Percentiles rank a stretch among this genome's conserved stretches.
phyloP scores from a whole-genome alignment of 164 flowering plant genomes.

The Macadamia tetraphylla region DNA sequence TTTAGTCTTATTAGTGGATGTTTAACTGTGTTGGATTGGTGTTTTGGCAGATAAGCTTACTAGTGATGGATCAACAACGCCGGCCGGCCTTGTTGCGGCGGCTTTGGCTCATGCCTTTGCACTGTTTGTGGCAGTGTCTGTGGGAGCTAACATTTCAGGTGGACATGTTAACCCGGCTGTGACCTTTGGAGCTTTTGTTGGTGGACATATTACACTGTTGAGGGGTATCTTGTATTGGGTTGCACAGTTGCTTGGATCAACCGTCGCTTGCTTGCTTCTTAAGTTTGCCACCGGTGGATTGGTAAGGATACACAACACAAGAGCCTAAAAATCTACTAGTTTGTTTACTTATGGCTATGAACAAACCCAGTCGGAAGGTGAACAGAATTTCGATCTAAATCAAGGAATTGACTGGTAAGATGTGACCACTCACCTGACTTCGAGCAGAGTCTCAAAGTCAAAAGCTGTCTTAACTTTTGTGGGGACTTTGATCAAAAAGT shows the following conservation, averaged over 20 bases:
- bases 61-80: slow-evolving; percentile 26
- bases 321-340: no score
- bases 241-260: slow-evolving; percentile 39
- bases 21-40: not conserved
- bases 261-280: slow-evolving; percentile 38
- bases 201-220: slow-evolving; percentile 38
- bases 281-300: slow-evolving; percentile 37
- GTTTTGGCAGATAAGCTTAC: slow-evolving; percentile 35
- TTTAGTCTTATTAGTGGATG: not conserved
- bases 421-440: no score
- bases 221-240: slow-evolving; percentile 40
- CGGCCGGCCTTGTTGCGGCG: slow-evolving; percentile 38
- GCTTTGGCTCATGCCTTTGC: slow-evolving; percentile 39
- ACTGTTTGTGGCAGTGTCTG: slow-evolving; percentile 41
- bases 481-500: no score
- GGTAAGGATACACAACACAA: slow-evolving; percentile 18
- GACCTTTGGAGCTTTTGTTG: slow-evolving; percentile 50
- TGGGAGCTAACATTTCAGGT: slow-evolving; percentile 40
- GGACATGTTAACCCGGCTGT: slow-evolving; percentile 53
- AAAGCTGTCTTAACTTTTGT: no score
- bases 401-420: no score
- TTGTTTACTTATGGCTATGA: no score
- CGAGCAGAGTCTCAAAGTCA: no score
- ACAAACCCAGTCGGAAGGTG: no score
- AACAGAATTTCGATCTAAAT: no score